Conservation (phyloP, 164 flowering plant species). For the Echeveria elegans region DNA sequence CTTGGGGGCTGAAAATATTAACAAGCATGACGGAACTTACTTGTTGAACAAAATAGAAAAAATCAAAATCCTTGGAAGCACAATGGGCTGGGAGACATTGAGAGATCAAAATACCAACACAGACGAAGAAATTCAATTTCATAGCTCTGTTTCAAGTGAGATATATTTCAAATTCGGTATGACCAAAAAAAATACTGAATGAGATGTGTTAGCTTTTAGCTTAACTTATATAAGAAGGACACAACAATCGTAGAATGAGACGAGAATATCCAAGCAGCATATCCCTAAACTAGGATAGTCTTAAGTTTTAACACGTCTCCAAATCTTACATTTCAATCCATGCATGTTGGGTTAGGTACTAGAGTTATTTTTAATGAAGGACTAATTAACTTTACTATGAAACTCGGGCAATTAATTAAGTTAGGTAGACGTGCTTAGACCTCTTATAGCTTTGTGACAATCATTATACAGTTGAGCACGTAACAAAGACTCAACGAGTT, state of each 20-base stretch:
- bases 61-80: constrained; percentile 1
- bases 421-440: neutral
- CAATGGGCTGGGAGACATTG: neutral
- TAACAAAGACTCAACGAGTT: neutral
- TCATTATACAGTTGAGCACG: neutral
- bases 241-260: neutral
- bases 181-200: neutral
- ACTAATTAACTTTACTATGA: neutral
- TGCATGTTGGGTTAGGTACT: neutral
- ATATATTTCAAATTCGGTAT: neutral
- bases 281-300: neutral
- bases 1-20: neutral
- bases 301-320: neutral
- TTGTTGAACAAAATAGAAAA: constrained; percentile 3
- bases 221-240: neutral
- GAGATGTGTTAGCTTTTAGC: neutral
- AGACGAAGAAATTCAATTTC: neutral
- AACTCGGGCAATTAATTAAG: neutral
- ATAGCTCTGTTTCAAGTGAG: neutral
- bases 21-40: neutral
- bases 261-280: neutral
- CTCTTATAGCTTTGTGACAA: neutral
- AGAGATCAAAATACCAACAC: neutral
- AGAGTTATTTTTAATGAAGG: no score
- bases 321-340: neutral